These are phyloP conservation scores for Lepiota subincarnata DNA, from an alignment of 768 basidiomycete species.

Conservation along the genomic window DNA sequence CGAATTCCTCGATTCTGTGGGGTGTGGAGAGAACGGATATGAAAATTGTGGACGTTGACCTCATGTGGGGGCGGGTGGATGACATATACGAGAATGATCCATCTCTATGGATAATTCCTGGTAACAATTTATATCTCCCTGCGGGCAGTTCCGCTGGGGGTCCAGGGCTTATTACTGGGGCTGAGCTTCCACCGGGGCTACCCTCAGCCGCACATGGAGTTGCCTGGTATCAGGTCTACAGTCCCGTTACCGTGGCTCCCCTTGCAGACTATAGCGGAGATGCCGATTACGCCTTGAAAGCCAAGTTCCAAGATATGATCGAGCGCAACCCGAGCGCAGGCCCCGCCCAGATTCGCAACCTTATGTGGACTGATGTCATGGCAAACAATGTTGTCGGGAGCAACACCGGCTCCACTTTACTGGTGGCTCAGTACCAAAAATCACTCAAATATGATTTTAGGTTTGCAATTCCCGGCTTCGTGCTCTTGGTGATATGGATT, in stretches of 20 bases:
- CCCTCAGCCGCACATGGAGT: not conserved
- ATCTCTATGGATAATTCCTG: not conserved
- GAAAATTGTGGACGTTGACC: not conserved
- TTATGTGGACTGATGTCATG: slow-evolving; percentile 1
- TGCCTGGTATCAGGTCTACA: not conserved
- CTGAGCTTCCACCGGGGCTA: not conserved
- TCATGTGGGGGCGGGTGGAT: not conserved
- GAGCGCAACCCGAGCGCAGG: not conserved
- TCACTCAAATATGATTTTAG: slow-evolving; percentile 1
- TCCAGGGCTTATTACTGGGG: too few relatives aligned
- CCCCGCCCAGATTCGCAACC: not conserved
- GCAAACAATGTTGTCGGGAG: slow-evolving; percentile 1
- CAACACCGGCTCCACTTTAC: not conserved
- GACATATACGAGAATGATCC: not conserved
- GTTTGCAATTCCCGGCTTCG: slow-evolving; percentile 1
- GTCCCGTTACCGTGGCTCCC: too few relatives aligned
- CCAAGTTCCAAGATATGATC: not conserved
- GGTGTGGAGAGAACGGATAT: not conserved
- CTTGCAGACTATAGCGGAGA: not conserved
- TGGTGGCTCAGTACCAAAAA: not conserved
- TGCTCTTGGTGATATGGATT: slow-evolving; percentile 1
- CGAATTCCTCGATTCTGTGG: not conserved
- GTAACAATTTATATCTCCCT: not conserved
- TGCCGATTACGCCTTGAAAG: not conserved
- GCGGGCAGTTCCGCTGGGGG: not conserved